Base-by-base conservation (phyloP, 352 stramenopile species). In the Phytophthora sojae region DNA sequence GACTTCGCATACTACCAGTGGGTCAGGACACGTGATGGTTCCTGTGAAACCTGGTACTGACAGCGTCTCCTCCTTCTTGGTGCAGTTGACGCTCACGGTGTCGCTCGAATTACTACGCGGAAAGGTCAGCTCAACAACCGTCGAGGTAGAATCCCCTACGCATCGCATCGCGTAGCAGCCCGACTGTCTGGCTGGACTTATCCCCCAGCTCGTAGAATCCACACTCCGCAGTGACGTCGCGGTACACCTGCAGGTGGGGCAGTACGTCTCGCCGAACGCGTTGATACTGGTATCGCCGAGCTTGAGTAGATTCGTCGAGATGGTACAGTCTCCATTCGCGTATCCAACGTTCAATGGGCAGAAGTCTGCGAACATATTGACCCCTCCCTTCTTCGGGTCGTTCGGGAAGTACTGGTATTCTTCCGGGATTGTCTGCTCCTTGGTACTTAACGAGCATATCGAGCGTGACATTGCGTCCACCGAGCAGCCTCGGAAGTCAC, bases 201-300 rank as follows among this genome's bases (percentile, higher is more conserved):
- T 76, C 21, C 62, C 57, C 86, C 86, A 94, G 12, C 57, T 61
- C 0, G 37, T 73, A 25, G 82, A 92, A 59, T 92, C 74, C 1
- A 54, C 54, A 57, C 81, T 88, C n/a, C 85, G 83, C 9, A 95
- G 67, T 7, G 84, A 83, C 9, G 80, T 85, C 8, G 65, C 42
- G 3, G 86, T 89, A 67, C 88, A 95, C 52, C 88, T 88, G 61
- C 88, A 93, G 0, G 78, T 85, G 0, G 83, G 64, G 23, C 84
- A 88, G 69, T 95, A 93, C 6, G 80, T 88, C 70, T 95, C 88
- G 8, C 88, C 88, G 12, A 89, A 72, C 17, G 89, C 80, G 56
- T 94, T 95, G 58, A 88, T 72, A 3, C 30, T 67, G 6, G 83
- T 88, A 15, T 72, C 65, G 0, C 71, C 51, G 7, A 87, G 70